phyloP scores from a whole-genome alignment of 176 grass and related monocot species.

The Guadua angustifolia region DNA sequence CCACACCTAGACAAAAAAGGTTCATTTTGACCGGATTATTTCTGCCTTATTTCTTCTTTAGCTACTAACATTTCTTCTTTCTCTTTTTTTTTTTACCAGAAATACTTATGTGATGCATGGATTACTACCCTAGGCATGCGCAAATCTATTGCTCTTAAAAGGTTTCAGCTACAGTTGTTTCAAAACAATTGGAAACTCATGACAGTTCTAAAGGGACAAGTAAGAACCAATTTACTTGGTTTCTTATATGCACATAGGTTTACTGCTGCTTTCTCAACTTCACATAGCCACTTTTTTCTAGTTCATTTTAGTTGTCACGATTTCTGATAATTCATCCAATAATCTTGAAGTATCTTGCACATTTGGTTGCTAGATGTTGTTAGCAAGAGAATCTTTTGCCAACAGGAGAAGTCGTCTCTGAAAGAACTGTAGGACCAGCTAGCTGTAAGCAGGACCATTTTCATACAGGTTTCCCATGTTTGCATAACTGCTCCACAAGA shows the following conservation, averaged over 20 bases:
- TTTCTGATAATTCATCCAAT: constrained; percentile 26
- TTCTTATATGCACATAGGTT: constrained; percentile 18
- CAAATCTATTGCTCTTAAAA: constrained; percentile 81
- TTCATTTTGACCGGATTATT: constrained; percentile 15
- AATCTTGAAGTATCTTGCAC: neutral
- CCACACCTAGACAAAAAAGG: neutral
- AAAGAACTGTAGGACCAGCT: constrained; percentile 40
- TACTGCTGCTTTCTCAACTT: constrained; percentile 8
- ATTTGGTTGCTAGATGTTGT: neutral
- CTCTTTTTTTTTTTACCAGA: constrained; percentile 51
- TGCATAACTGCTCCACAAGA: neutral
- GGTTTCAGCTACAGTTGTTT: constrained; percentile 71
- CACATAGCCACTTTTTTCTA: neutral
- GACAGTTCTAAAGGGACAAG: constrained; percentile 84
- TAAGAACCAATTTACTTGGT: constrained; percentile 45
- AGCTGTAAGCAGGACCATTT: constrained; percentile 37
- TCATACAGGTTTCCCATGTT: constrained; percentile 4
- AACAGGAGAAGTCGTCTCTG: constrained; percentile 29
- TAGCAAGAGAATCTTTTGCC: constrained; percentile 31
- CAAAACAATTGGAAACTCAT: constrained; percentile 72
- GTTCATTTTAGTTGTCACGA: constrained; percentile 22
- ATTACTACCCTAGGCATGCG: constrained; percentile 73
- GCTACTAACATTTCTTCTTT: constrained; percentile 26
- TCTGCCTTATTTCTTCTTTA: constrained; percentile 15
- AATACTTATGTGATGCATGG: constrained; percentile 89